phyloP scores from a whole-genome alignment of 2,329 filamentous ascomycete genomes.

The Aspergillus sojae region DNA sequence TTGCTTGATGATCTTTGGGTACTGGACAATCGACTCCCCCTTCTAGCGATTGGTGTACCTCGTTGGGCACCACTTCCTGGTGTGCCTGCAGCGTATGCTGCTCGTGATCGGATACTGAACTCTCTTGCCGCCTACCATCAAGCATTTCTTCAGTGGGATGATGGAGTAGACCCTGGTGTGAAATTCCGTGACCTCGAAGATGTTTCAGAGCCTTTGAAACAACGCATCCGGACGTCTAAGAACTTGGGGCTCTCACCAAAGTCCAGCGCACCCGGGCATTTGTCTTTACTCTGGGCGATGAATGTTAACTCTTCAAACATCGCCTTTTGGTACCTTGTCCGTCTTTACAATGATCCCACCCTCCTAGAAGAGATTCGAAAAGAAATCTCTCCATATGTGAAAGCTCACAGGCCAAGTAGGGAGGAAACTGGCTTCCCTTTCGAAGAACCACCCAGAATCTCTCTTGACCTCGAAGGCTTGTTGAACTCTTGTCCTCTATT shows the following conservation, averaged over 20 bases:
- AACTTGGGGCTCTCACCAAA: constrained; percentile 39
- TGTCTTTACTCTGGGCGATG: constrained; percentile 59
- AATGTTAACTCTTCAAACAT: constrained; percentile 57
- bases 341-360: constrained; percentile 46
- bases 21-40: constrained; percentile 57
- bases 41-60: constrained; percentile 58
- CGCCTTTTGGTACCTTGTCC: constrained; percentile 55
- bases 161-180: constrained; percentile 46
- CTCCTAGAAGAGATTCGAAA: constrained; percentile 47
- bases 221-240: constrained; percentile 45
- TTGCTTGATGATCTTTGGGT: constrained; percentile 59
- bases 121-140: constrained; percentile 46
- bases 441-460: constrained; percentile 46
- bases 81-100: constrained; percentile 52
- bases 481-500: constrained; percentile 49
- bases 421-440: constrained; percentile 46
- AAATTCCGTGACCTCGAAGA: constrained; percentile 54
- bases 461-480: constrained; percentile 45
- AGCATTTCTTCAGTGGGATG: constrained; percentile 46
- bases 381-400: constrained; percentile 50
- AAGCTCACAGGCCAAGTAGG: constrained; percentile 39
- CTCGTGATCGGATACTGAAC: constrained; percentile 45
- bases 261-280: constrained; percentile 45
- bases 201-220: constrained; percentile 49
- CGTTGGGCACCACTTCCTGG: constrained; percentile 58